These are phyloP conservation scores for Sphaerulina vaccinii DNA, from an alignment of 2,329 filamentous ascomycete genomes.

Conservation along the genomic window DNA sequence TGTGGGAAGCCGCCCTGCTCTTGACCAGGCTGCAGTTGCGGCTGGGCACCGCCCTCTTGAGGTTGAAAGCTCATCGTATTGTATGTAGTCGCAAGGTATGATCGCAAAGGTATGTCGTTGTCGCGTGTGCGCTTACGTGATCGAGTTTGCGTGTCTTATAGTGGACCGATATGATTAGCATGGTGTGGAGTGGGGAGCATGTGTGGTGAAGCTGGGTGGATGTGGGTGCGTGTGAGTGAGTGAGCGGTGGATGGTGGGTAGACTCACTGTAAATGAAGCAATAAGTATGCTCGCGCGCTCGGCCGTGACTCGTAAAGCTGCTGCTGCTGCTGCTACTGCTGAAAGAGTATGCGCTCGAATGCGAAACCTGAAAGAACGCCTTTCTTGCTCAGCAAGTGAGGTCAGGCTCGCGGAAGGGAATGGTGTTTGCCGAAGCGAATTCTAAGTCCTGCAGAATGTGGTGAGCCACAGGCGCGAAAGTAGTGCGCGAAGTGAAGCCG, in stretches of 20 bases:
- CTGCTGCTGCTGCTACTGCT: constrained; percentile 14
- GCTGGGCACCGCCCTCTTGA: constrained; percentile 60
- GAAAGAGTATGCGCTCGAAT: constrained; percentile 24
- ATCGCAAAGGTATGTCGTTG: constrained; percentile 20
- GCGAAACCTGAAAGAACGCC: constrained; percentile 13
- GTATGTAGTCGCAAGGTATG: constrained; percentile 20
- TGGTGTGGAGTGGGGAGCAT: not conserved
- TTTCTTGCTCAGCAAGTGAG: constrained; percentile 19
- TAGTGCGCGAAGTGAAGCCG: constrained; percentile 18
- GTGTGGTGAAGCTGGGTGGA: not conserved
- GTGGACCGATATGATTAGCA: not conserved
- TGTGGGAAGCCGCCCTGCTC: constrained; percentile 34
- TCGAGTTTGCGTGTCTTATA: constrained; percentile 14
- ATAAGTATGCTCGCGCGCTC: constrained; percentile 36
- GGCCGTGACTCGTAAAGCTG: constrained; percentile 33
- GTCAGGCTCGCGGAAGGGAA: constrained; percentile 15
- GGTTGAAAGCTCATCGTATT: constrained; percentile 68
- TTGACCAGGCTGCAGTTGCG: constrained; percentile 49
- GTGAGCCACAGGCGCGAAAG: constrained; percentile 21
- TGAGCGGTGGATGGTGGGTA: not conserved
- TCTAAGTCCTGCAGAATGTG: constrained; percentile 26
- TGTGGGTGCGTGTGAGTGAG: not conserved
- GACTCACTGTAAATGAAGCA: constrained; percentile 30
- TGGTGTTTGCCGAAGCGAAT: constrained; percentile 18
- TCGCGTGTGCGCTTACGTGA: constrained; percentile 27